A percentile compares a stretch with the other conserved stretches of the same genome.
phyloP scores from a whole-genome alignment of 2,329 filamentous ascomycete genomes.

The Aschersonia sp. region DNA sequence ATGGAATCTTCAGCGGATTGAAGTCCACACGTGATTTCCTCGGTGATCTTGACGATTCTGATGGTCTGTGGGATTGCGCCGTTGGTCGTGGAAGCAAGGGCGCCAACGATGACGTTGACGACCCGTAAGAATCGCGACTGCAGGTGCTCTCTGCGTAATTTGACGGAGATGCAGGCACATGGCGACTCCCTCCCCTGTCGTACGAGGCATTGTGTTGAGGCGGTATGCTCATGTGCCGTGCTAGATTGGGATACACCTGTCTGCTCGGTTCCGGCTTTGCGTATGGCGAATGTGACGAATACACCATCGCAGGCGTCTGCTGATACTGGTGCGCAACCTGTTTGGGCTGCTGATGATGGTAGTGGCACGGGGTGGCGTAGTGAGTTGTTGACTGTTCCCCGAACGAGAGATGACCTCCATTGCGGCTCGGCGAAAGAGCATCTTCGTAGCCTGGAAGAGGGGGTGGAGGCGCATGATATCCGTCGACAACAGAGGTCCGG shows the following conservation, averaged over 20 bases:
- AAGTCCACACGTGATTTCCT: conserved; percentile 8
- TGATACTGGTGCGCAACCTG: conserved; percentile 13
- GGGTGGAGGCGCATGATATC: conserved; percentile 22
- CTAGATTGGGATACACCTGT: conserved; percentile 13
- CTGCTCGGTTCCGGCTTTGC: conserved; percentile 23
- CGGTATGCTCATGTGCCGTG: conserved; percentile 11
- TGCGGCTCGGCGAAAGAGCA: conserved; percentile 8
- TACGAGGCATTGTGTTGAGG: conserved; percentile 18
- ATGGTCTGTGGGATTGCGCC: conserved; percentile 6
- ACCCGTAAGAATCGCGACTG: conserved; percentile 15
- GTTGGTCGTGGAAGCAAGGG: conserved; percentile 13
- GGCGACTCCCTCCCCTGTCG: conserved; percentile 18
- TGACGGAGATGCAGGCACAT: conserved; percentile 23
- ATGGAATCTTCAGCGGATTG: conserved; percentile 22
- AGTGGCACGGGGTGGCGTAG: conserved; percentile 20
- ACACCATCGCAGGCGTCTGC: conserved; percentile 18
- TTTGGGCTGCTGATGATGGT: conserved; percentile 15
- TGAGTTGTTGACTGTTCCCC: conserved; percentile 18
- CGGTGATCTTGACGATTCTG: conserved; percentile 7
- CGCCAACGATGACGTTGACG: conserved; percentile 15
- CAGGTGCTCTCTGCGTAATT: conserved; percentile 13
- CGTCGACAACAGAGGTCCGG: conserved; percentile 33
- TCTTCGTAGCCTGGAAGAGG: conserved; percentile 15
- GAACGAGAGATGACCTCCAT: conserved; percentile 18
- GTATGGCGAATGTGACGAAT: conserved; percentile 25